A percentile compares a stretch with the other conserved stretches of the same genome.
Conservation (phyloP, 441 rosid species). For the Croton setiger region DNA sequence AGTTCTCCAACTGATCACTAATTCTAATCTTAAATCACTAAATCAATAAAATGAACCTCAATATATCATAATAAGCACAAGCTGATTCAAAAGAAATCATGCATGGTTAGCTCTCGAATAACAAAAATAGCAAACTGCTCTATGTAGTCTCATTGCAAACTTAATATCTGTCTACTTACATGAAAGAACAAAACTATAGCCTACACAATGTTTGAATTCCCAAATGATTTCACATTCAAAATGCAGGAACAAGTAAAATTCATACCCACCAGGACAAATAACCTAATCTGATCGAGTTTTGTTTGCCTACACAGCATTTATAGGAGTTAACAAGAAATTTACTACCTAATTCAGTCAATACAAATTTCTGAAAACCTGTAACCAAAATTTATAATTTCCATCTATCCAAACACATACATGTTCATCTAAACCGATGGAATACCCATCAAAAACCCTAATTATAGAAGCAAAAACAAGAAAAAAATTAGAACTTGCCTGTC, state of each 20-base stretch:
- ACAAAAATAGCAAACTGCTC: background rate
- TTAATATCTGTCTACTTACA: too few relatives aligned
- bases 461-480: background rate
- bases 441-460: constrained; percentile 3
- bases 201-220: too few relatives aligned
- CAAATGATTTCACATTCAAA: too few relatives aligned
- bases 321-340: too few relatives aligned
- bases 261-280: too few relatives aligned
- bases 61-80: background rate
- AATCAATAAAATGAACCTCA: background rate
- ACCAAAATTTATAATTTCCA: background rate
- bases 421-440: background rate
- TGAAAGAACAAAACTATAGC: too few relatives aligned
- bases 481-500: constrained; percentile 40
- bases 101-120: background rate
- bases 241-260: too few relatives aligned
- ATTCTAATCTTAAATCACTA: background rate
- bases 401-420: background rate
- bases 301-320: too few relatives aligned
- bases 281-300: too few relatives aligned
- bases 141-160: background rate
- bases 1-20: background rate
- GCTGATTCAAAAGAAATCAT: background rate
- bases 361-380: too few relatives aligned
- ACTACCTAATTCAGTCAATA: too few relatives aligned